Base-by-base conservation (phyloP, 805 yeast genomes). In the Candida cerambycidarum region DNA sequence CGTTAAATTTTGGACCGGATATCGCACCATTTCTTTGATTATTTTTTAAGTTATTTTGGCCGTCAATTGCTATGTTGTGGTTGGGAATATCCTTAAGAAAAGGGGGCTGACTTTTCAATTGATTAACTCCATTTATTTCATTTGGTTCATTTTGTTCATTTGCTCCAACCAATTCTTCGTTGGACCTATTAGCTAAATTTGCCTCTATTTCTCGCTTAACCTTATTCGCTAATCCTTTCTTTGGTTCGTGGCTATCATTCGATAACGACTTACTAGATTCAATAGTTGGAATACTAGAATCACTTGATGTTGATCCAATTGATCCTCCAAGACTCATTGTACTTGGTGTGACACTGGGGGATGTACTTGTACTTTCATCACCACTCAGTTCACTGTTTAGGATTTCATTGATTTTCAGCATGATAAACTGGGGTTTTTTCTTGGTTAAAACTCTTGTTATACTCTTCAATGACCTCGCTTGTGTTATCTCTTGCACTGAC, bases 181-280 rank as follows among this genome's bases (percentile, higher is more conserved):
- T 11, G 24, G 42, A 32, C 11, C 47, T 21, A n/a, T 29, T n/a
- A 1, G 13, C 28, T 23, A 48, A 13, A 4, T 38, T 32, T 10
- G 24, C 17, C 16, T 48, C 46, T 18, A 48, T 43, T 8, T 43
- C 23, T 11, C 38, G 37, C 19, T 45, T 45, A 7, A 45, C 43
- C 11, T 38, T 19, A 5, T 43, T 38, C 2, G 52, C 52, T 16
- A 33, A 23, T 14, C 44, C 46, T 11, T 19, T 17, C n/a, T n/a
- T 21, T 4, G 47, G 44, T 30, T 45, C 47, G 5, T 16, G 18
- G 13, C 13, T 19, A 24, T 25, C n/a, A n/a, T n/a, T 19, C 19
- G 6, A 8, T 15, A 17, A 12, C n/a, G 17, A 12, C 10, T 13
- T 15, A 30, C 32, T 16, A 9, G n/a, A n/a, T n/a, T n/a, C 32